These are phyloP conservation scores for Geotrichum australiense DNA, from an alignment of 1,139 yeast species.

Conservation along the genomic window DNA sequence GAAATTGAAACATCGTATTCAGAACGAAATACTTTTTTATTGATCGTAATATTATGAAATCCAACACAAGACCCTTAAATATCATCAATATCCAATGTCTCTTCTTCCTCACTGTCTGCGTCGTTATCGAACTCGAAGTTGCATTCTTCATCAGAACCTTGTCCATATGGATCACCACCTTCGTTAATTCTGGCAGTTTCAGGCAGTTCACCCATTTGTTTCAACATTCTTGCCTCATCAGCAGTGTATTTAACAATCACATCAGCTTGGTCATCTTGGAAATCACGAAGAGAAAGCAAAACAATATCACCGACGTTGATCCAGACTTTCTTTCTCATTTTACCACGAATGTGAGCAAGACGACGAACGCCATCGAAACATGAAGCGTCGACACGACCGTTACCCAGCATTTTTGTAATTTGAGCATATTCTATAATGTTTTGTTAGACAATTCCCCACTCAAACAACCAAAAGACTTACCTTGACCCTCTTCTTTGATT, in stretches of 20 bases:
- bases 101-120: constrained; percentile 69
- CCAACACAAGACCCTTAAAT: constrained; percentile 39
- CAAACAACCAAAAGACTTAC: not conserved
- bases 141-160: constrained; percentile 94
- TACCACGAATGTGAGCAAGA: constrained; percentile 97
- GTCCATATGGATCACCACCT: constrained; percentile 86
- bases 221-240: constrained; percentile 96
- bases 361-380: constrained; percentile 94
- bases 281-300: constrained; percentile 91
- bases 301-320: constrained; percentile 98
- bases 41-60: not conserved
- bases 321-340: constrained; percentile 99
- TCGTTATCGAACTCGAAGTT: constrained; percentile 98
- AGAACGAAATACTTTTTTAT: not conserved
- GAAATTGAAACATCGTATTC: no score
- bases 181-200: constrained; percentile 93
- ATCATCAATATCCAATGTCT: constrained; percentile 77
- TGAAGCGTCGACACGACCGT: constrained; percentile 90
- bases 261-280: constrained; percentile 97
- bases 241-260: constrained; percentile 95
- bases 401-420: constrained; percentile 96
- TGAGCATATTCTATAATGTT: constrained; percentile 74
- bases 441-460: not conserved
- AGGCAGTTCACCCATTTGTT: constrained; percentile 94
- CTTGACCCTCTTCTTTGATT: constrained; percentile 88